Base-by-base conservation (phyloP, 768 basidiomycete genomes). In the Lyophyllum decastes region DNA sequence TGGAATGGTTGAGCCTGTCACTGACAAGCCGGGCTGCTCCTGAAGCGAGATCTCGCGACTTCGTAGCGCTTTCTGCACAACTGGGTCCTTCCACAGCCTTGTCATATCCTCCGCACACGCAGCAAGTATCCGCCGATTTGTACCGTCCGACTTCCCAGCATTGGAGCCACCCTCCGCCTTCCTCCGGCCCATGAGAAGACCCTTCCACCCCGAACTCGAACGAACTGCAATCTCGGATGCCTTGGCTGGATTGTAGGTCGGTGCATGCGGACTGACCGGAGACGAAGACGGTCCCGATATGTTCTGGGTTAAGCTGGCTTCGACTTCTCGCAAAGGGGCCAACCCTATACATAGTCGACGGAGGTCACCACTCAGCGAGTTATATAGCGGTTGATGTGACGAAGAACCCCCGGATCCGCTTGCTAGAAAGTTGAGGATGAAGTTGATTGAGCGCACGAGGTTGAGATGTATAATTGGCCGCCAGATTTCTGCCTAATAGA, bases 381-480 rank as follows among this genome's bases (percentile, higher is more conserved):
- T 59, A 17, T 68, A 63, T 45, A 61, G 54, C 22, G 63, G 62
- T 44, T 64, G 61, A 49, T 55, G 48, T 4, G 67, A 58, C 11
- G 58, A 27, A 5, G 63, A 60, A 4, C 68, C 66, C n/a, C 65
- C 65, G 19, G 61, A 52, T 19, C 52, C 45, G 25, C 54, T 58
- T 30, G 63, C 61, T 41, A 74, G 67, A 54, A 73, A 63, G 60
- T 69, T 70, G 45, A 76, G 62, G 27, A 75, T 72, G 64, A 76
- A 73, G 57, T 84, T 77, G 59, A 75, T 66, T 16, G 75, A 78
- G 50, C 84, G 83, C 60, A 87, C 79, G 61, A 89, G 82, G 68
- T 89, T 88, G 65, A 88, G 81, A 66, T 86, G 81, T 55, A 89
- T 85, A 58, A 88, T 81, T 2, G 85, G 81, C 40, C 84, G 78